A percentile compares a stretch with the other conserved stretches of the same genome.
These are phyloP conservation scores for Oleoguttula mirabilis DNA, from an alignment of 495 filamentous ascomycete species.

Conservation along the genomic window DNA sequence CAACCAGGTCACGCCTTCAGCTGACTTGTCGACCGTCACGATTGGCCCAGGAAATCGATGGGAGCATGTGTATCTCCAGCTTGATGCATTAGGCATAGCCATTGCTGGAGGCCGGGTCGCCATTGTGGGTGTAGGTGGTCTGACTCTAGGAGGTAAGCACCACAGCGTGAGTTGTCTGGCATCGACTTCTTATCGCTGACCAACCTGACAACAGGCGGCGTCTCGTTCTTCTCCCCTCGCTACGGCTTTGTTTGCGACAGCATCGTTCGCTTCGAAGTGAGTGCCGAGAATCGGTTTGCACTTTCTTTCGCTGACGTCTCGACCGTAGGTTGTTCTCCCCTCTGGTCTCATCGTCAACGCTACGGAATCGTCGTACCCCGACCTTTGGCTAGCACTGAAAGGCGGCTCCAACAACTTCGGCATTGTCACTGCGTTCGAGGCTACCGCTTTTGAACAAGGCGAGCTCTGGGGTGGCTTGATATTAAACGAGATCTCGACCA, in stretches of 20 bases:
- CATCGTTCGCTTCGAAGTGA: conserved; percentile 26
- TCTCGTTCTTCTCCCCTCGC: conserved; percentile 12
- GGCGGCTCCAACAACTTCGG: conserved; percentile 36
- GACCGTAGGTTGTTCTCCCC: conserved; percentile 22
- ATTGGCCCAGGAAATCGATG: conserved; percentile 23
- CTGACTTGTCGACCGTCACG: conserved; percentile 21
- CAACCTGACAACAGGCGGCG: no score
- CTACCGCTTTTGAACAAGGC: conserved; percentile 17
- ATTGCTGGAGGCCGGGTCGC: conserved; percentile 21
- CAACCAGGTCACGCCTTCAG: conserved; percentile 35
- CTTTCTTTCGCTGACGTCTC: not conserved
- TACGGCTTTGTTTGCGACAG: conserved; percentile 11
- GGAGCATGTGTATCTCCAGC: conserved; percentile 20
- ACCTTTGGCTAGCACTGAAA: conserved; percentile 32
- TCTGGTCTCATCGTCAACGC: conserved; percentile 21
- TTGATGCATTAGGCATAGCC: conserved; percentile 12
- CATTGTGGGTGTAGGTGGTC: conserved; percentile 23
- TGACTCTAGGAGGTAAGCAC: conserved; percentile 24
- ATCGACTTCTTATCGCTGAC: no score
- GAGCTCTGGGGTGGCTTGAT: conserved; percentile 23
- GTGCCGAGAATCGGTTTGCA: no score
- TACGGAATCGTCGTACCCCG: conserved; percentile 20
- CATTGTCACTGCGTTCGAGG: conserved; percentile 29
- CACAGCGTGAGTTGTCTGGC: no score
- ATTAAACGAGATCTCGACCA: not conserved